A percentile compares a stretch with the other conserved stretches of the same genome.
These are phyloP conservation scores for Colletotrichum sp. DNA, from an alignment of 2,329 filamentous ascomycete species.

Conservation along the genomic window DNA sequence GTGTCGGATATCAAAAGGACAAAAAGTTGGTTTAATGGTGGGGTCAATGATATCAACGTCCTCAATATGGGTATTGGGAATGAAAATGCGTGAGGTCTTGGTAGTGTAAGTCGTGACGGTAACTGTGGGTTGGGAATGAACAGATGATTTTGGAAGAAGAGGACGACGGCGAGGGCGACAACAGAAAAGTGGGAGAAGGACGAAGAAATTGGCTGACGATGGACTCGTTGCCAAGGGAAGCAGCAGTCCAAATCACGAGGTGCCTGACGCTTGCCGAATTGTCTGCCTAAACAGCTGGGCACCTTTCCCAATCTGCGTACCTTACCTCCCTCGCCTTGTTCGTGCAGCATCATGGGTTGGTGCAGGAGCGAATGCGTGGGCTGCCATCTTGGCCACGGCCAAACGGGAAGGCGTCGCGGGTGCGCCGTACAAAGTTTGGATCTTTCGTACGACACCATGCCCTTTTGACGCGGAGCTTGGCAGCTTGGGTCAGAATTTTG, in stretches of 20 bases:
- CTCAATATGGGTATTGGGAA: not conserved
- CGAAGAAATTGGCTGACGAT: not conserved
- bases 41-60: not conserved
- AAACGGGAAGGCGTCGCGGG: not conserved
- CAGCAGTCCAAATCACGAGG: not conserved
- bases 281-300: not conserved
- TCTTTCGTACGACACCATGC: not conserved
- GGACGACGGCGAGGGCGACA: not conserved
- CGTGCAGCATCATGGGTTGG: not conserved
- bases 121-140: not conserved
- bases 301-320: not conserved
- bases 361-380: not conserved
- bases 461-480: not conserved
- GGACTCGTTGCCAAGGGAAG: conserved; percentile 2
- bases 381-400: not conserved
- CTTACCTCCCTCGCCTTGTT: not conserved
- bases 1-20: not conserved
- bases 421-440: not conserved
- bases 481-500: not conserved
- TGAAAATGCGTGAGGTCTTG: not conserved
- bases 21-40: not conserved
- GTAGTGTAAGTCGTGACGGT: not conserved
- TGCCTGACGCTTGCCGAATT: not conserved
- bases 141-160: not conserved
- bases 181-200: not conserved